phyloP scores from a whole-genome alignment of 1,139 yeast species.

The Blastobotrys malaysiensis region DNA sequence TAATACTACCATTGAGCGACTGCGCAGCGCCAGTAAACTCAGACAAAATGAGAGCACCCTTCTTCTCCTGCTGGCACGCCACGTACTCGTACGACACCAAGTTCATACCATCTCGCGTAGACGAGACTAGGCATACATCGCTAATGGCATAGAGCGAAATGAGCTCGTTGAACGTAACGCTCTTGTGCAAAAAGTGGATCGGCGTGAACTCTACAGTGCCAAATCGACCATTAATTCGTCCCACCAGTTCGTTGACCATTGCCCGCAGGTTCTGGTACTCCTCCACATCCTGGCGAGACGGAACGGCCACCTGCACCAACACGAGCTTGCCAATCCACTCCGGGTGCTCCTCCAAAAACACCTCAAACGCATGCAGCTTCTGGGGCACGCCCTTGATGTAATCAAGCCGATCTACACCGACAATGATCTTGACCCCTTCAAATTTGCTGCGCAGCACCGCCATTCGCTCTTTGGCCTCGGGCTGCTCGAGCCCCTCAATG shows the following conservation, averaged over 20 bases:
- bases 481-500: conserved; percentile 65
- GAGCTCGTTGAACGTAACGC: conserved; percentile 85
- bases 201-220: conserved; percentile 98
- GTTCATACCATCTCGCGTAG: conserved; percentile 98
- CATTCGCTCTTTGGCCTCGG: conserved; percentile 61
- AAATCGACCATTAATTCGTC: conserved; percentile 91
- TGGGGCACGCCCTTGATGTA: conserved; percentile 98
- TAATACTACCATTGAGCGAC: conserved; percentile 83
- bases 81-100: conserved; percentile 93
- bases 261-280: conserved; percentile 93
- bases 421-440: conserved; percentile 74
- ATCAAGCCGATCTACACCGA: conserved; percentile 93
- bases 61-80: conserved; percentile 85
- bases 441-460: conserved; percentile 55
- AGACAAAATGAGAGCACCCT: conserved; percentile 80
- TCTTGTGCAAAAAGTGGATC: conserved; percentile 91
- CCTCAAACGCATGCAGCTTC: conserved; percentile 91
- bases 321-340: conserved; percentile 98
- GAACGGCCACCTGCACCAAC: conserved; percentile 94
- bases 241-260: conserved; percentile 92
- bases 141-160: conserved; percentile 78
- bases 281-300: conserved; percentile 96
- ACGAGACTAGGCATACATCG: conserved; percentile 88
- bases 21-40: conserved; percentile 99
- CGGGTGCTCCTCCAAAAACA: conserved; percentile 85